Percentiles rank a stretch among this genome's conserved stretches.
These are phyloP conservation scores for Astrothelium subdiscretum DNA, from an alignment of 495 filamentous ascomycete genomes.

Conservation along the genomic window DNA sequence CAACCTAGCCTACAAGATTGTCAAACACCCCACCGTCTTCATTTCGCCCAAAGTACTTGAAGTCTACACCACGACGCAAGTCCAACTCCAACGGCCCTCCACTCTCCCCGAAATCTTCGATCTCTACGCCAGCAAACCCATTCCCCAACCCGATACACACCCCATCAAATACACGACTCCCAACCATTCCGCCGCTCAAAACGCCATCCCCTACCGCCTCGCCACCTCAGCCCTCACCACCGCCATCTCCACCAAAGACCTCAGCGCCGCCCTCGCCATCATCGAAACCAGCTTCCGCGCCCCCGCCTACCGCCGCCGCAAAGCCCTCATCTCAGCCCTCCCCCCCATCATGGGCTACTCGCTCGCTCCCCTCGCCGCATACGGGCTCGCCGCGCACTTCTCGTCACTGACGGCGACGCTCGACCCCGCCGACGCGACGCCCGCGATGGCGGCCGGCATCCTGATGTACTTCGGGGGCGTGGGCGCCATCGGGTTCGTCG, in stretches of 20 bases:
- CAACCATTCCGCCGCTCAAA: slow-evolving; percentile 41
- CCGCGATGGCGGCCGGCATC: slow-evolving; percentile 68
- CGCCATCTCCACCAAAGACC: slow-evolving; percentile 64
- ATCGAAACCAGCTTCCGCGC: slow-evolving; percentile 67
- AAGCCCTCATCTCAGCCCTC: slow-evolving; percentile 42
- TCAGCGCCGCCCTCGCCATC: slow-evolving; percentile 65
- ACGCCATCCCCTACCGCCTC: slow-evolving; percentile 54
- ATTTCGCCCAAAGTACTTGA: slow-evolving; percentile 61
- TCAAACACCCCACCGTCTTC: slow-evolving; percentile 68
- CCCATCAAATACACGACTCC: slow-evolving; percentile 51
- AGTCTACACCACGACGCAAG: slow-evolving; percentile 60
- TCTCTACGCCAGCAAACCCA: slow-evolving; percentile 75
- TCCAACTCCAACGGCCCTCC: slow-evolving; percentile 55
- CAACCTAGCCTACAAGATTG: slow-evolving; percentile 45
- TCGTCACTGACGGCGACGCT: slow-evolving; percentile 45
- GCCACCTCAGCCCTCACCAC: slow-evolving; percentile 61
- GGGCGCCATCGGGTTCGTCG: slow-evolving; percentile 68
- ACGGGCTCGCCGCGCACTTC: slow-evolving; percentile 51
- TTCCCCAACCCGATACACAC: slow-evolving; percentile 48
- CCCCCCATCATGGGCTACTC: slow-evolving; percentile 41
- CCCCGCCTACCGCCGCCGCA: slow-evolving; percentile 58
- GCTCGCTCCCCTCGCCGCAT: slow-evolving; percentile 56
- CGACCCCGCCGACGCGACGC: slow-evolving; percentile 56
- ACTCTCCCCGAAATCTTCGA: slow-evolving; percentile 67
- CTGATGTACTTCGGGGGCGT: slow-evolving; percentile 71